Evolutionary conservation across 1,284 basidiomycete species (phyloP).

Genomic region (Salmacisia buchloeana): DNA sequence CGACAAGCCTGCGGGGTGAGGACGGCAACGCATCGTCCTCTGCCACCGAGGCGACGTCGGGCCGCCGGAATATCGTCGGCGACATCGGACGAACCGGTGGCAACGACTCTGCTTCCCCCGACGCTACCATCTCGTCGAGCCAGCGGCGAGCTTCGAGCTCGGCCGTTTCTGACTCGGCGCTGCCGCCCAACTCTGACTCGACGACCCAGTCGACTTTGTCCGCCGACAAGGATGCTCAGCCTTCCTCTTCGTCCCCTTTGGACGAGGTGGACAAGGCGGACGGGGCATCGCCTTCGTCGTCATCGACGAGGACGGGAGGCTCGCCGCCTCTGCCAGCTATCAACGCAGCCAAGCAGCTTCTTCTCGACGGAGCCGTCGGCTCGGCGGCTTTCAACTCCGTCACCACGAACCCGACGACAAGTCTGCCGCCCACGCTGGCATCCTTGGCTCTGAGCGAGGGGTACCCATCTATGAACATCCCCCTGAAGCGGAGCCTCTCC

Average conservation of each 20-base stretch:
- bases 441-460: background rate
- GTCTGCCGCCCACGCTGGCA: background rate
- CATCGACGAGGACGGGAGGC: background rate
- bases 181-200: background rate
- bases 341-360: slow-evolving; percentile 4
- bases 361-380: background rate
- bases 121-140: background rate
- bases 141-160: background rate
- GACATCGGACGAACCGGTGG: background rate
- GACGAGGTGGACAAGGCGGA: too few species aligned
- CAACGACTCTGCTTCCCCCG: background rate
- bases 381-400: background rate
- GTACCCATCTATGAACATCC: background rate
- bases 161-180: background rate
- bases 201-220: background rate
- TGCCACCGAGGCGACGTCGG: too few species aligned
- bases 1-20: background rate
- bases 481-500: slow-evolving; percentile 1
- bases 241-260: too few species aligned
- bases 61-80: background rate
- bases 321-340: background rate
- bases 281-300: background rate
- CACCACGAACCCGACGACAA: background rate
- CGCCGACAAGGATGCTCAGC: too few species aligned
- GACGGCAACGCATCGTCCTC: too few species aligned